Evolutionary conservation across 129 eudicot genomes (phyloP).

Genomic region (Flaveria ramosissima): DNA sequence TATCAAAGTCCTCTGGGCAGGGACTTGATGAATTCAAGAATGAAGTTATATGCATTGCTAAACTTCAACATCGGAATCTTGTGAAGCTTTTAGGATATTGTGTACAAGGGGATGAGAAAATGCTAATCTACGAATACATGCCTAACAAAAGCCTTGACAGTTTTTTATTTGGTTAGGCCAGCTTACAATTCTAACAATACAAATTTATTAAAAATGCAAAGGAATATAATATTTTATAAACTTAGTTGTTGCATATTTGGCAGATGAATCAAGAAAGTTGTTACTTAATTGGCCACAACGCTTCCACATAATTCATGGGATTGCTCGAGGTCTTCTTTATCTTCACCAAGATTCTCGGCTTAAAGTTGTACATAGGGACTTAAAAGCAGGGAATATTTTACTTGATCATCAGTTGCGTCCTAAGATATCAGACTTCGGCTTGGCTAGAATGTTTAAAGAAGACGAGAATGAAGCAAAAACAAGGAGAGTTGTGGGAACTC

Average conservation of each 20-base stretch:
- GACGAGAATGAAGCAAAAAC: conserved; percentile 45
- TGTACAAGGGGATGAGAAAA: conserved; percentile 51
- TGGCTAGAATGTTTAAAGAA: conserved; percentile 54
- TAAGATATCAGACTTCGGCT: conserved; percentile 62
- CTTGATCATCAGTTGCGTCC: conserved; percentile 49
- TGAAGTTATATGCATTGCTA: conserved; percentile 45
- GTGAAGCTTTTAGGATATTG: conserved; percentile 57
- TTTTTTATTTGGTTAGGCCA: conserved; percentile 53
- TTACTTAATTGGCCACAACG: conserved; percentile 52
- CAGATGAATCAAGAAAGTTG: conserved; percentile 31
- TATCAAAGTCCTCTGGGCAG: conserved; percentile 54
- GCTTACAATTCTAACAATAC: background rate
- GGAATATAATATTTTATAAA: background rate
- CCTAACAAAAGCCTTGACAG: conserved; percentile 62
- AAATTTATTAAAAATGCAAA: background rate
- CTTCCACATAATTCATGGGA: conserved; percentile 41
- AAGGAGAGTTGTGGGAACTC: conserved; percentile 54
- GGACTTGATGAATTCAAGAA: conserved; percentile 59
- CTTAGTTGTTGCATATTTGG: background rate
- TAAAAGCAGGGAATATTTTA: conserved; percentile 55
- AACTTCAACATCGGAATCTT: conserved; percentile 44
- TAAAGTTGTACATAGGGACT: conserved; percentile 58
- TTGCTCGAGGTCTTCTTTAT: conserved; percentile 57
- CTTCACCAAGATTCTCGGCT: conserved; percentile 59
- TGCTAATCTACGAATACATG: conserved; percentile 68